Conservation (phyloP, 169 alveolate species). For the Toxoplasma gondii region DNA sequence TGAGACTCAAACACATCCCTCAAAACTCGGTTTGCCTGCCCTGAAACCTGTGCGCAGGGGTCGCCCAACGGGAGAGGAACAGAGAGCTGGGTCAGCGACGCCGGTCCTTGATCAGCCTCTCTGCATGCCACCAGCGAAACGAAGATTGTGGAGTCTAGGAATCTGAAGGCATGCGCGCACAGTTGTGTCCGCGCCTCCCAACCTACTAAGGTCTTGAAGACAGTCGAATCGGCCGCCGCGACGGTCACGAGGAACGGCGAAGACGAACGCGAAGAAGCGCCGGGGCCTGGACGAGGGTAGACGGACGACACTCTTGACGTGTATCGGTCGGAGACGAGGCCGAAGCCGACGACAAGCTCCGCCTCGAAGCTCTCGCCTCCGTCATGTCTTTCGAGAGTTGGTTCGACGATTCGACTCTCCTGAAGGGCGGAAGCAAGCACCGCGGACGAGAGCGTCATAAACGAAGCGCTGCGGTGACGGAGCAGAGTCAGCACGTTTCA, state of each 20-base stretch:
- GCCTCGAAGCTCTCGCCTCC: not conserved
- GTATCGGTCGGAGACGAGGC: constrained; percentile 8
- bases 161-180: too few relatives aligned
- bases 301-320: not conserved
- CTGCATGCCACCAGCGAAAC: too few relatives aligned
- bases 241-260: not conserved
- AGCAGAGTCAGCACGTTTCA: too few relatives aligned
- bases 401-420: not conserved
- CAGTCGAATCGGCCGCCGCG: not conserved
- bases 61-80: too few relatives aligned
- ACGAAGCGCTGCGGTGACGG: not conserved
- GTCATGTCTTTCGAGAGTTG: not conserved
- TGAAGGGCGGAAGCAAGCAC: not conserved
- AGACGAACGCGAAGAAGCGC: not conserved
- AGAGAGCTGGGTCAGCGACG: too few relatives aligned
- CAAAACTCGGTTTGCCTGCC: too few relatives aligned
- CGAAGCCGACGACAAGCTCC: constrained; percentile 15
- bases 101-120: too few relatives aligned
- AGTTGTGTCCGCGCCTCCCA: too few relatives aligned
- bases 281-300: not conserved
- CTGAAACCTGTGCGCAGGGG: too few relatives aligned
- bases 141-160: too few relatives aligned
- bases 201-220: constrained; percentile 3
- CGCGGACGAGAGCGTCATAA: not conserved
- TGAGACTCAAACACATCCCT: too few relatives aligned